Evolutionary conservation across 371 early-diverging fungal species (phyloP).

Genomic region (Haplosporangium sp.): DNA sequence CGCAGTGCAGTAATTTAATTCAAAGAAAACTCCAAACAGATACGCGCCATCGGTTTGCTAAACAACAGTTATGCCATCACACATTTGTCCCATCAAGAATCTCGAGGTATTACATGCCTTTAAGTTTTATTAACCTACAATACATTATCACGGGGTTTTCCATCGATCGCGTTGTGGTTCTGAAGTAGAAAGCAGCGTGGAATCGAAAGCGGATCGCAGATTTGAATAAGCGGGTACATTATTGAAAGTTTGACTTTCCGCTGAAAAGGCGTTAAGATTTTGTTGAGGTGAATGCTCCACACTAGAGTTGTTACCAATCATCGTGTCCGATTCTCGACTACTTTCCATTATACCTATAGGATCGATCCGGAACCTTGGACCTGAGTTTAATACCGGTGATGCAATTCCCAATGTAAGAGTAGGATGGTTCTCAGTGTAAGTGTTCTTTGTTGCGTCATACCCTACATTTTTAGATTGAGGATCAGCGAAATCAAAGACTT

Average conservation of each 20-base stretch:
- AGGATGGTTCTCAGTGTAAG: not conserved
- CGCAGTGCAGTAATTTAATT: too few relatives aligned
- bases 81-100: too few relatives aligned
- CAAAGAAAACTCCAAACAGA: too few relatives aligned
- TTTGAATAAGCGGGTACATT: conserved; percentile 9
- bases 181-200: not conserved
- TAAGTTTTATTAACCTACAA: not conserved
- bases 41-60: too few relatives aligned
- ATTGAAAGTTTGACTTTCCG: conserved; percentile 22
- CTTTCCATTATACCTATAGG: not conserved
- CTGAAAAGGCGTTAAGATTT: not conserved
- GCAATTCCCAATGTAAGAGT: not conserved
- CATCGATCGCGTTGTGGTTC: not conserved
- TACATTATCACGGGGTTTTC: not conserved
- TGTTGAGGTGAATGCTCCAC: not conserved
- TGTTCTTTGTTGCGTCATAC: not conserved
- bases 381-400: not conserved
- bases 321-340: not conserved
- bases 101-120: too few relatives aligned
- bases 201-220: too few relatives aligned
- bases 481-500: not conserved
- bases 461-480: not conserved
- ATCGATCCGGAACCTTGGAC: not conserved
- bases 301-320: not conserved
- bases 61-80: too few relatives aligned